Base-by-base conservation (phyloP, 495 filamentous ascomycete genomes). In the Neurospora sublineolata region DNA sequence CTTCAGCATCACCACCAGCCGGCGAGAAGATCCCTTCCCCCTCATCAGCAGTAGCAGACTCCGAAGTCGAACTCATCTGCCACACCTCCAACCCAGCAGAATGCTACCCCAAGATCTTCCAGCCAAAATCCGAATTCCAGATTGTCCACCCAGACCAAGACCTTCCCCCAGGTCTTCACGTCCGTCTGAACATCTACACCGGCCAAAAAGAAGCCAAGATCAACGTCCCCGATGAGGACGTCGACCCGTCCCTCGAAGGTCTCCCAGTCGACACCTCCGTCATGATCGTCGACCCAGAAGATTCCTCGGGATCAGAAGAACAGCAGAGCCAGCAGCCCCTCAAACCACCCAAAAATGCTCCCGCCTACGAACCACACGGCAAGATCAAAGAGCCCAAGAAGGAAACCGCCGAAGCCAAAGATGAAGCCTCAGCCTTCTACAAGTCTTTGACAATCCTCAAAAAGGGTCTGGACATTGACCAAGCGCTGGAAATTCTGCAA, bases 41-140 rank as follows among this genome's bases (percentile, higher is more conserved):
- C n/a, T 52, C 44, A 52, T 14, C 44, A 52, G 1, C n/a, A 20
- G 41, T 2, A 33, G 41, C 44, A 33, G 5, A 30, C n/a, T 52
- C 44, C 20, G 77, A 81, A 9, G 70, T 78, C 23, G 84, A 89
- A 37, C 79, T 90, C n/a, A 89, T 92, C 75, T 92, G 89, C 71
- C 87, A 89, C 73, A 86, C 86, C 23, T 76, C 80, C 38, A 82
- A 89, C 75, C 80, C 84, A 1, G 80, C 83, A 38, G 87, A 88
- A 39, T 92, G 90, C 76, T 91, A 91, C 74, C 89, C 90, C 27
- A 84, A 83, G 70, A 72, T 88, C 44, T 91, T 92, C 72, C 81
- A 84, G 36, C 80, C 90, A 1, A 91, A 88, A 0, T 74, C 86
- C 64, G 82, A 89, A 44, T 92, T 91, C 75, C 87, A 90, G 72